phyloP scores from a whole-genome alignment of 164 flowering plant genomes.

The Brasenia schreberi region DNA sequence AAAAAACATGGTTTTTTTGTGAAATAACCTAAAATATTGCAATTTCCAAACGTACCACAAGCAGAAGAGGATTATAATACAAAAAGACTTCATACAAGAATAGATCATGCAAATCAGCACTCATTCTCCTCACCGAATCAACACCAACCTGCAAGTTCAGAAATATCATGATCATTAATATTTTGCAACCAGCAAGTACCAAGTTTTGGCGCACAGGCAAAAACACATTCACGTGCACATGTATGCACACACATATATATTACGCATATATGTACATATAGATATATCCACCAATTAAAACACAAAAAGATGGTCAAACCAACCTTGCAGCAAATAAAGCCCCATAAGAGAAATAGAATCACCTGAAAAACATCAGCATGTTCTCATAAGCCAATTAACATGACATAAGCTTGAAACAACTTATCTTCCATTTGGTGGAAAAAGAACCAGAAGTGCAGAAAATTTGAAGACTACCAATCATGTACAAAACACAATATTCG shows the following conservation, averaged over 20 bases:
- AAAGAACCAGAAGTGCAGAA: too few species aligned
- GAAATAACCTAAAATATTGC: neutral
- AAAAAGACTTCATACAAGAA: slow-evolving; percentile 91
- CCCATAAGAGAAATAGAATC: slow-evolving; percentile 71
- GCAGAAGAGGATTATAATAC: slow-evolving; percentile 93
- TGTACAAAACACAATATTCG: too few species aligned
- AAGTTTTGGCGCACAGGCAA: too few species aligned
- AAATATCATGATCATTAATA: neutral
- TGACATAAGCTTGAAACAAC: too few species aligned
- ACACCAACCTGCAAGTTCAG: slow-evolving; percentile 61
- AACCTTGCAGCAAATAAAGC: slow-evolving; percentile 82
- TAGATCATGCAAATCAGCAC: slow-evolving; percentile 68
- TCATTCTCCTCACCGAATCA: slow-evolving; percentile 97
- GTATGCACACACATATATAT: too few species aligned
- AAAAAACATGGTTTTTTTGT: neutral
- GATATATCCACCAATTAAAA: too few species aligned
- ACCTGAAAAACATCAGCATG: slow-evolving; percentile 33
- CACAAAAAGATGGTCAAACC: slow-evolving; percentile 9
- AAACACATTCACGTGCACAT: too few species aligned
- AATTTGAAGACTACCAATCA: too few species aligned
- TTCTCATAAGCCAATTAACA: neutral
- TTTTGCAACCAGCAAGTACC: neutral
- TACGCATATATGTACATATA: too few species aligned
- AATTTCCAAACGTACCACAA: slow-evolving; percentile 52
- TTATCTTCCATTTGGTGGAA: too few species aligned